Conservation (phyloP, 2,329 filamentous ascomycete genomes). For the Colletotrichum cuscutae region DNA sequence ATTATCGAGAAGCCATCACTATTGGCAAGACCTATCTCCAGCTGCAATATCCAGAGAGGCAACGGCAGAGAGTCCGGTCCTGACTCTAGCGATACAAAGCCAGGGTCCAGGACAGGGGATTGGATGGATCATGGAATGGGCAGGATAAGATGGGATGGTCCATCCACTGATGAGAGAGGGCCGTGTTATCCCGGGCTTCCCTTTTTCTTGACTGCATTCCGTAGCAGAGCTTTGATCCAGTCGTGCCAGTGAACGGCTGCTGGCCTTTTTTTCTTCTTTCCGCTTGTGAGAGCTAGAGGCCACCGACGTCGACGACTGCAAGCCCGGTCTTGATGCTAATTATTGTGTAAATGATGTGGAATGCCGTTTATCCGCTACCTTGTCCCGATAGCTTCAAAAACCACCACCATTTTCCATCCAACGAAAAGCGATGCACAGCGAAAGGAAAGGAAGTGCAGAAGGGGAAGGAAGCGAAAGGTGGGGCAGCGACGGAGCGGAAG, state of each 20-base stretch:
- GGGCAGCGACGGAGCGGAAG: background rate
- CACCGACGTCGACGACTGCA: background rate
- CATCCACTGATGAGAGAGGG: background rate
- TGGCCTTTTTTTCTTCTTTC: too few relatives aligned
- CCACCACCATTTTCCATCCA: background rate
- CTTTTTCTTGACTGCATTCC: background rate
- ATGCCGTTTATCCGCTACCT: background rate
- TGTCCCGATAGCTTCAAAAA: background rate
- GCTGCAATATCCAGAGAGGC: background rate
- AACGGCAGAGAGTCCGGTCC: slow-evolving; percentile 9
- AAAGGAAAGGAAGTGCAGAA: background rate
- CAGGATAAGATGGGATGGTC: background rate
- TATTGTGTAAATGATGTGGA: background rate
- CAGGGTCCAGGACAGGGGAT: slow-evolving; percentile 23
- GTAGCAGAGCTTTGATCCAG: background rate
- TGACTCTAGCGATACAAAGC: slow-evolving; percentile 13
- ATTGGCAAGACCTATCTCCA: background rate
- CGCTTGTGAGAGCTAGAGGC: background rate
- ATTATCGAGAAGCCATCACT: background rate
- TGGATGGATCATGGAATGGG: background rate
- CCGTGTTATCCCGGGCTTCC: slow-evolving; percentile 11
- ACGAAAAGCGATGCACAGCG: background rate
- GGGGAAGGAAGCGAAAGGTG: background rate
- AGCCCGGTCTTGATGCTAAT: background rate
- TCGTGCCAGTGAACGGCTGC: background rate